Conservation (phyloP, 257 asterid genomes). For the Solanum dulcamara region DNA sequence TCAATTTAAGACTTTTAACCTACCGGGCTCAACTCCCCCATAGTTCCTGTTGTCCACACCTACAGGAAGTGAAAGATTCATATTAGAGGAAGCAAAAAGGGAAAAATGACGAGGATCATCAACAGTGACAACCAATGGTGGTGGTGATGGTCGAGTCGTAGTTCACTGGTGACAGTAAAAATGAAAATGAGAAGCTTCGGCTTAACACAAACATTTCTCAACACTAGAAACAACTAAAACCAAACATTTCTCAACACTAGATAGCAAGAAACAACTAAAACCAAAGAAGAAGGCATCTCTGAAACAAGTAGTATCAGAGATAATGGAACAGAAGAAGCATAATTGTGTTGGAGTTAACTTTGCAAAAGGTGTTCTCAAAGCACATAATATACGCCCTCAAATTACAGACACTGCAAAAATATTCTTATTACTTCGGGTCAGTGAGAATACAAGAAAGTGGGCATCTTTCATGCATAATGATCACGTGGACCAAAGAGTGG, state of each 20-base stretch:
- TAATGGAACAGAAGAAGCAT: not conserved
- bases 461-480: not conserved
- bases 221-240: not conserved
- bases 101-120: not conserved
- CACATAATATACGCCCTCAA: not conserved
- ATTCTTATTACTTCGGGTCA: not conserved
- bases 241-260: not conserved
- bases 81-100: not conserved
- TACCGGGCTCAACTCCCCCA: conserved; percentile 92
- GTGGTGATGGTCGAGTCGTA: not conserved
- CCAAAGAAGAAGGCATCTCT: not conserved
- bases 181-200: not conserved
- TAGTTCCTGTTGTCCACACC: conserved; percentile 76
- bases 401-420: not conserved
- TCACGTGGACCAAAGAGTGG: not conserved
- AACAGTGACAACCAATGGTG: not conserved
- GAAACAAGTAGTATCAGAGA: not conserved
- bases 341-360: not conserved
- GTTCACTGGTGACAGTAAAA: not conserved
- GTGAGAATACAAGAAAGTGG: not conserved
- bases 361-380: not conserved
- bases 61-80: conserved; percentile 3
- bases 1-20: conserved; percentile 3
- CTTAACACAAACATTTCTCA: not conserved
- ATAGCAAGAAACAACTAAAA: not conserved